Percentiles rank a stretch among this genome's conserved stretches.
Evolutionary conservation across 495 filamentous ascomycete species (phyloP).

Genomic region (Daldinia caldariorum): DNA sequence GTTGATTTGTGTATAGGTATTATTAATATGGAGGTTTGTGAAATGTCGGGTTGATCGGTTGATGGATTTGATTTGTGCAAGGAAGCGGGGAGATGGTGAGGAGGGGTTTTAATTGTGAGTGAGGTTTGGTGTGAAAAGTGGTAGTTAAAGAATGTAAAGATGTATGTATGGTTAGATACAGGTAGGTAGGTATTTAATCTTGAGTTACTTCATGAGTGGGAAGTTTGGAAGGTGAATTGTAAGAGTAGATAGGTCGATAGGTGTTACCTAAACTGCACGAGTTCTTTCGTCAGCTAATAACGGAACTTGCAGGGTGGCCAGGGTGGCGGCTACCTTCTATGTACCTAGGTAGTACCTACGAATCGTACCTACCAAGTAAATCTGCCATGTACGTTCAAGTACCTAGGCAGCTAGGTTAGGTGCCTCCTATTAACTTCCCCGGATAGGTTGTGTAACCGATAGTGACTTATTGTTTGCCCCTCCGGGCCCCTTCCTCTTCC

Average conservation of each 20-base stretch:
- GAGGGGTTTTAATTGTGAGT: slow-evolving; percentile 16
- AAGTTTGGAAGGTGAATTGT: not conserved
- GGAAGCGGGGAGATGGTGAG: slow-evolving; percentile 18
- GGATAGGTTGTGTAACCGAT: slow-evolving; percentile 4
- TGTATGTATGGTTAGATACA: too few relatives aligned
- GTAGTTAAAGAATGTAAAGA: not conserved
- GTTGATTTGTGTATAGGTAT: slow-evolving; percentile 18
- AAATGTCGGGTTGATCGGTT: slow-evolving; percentile 6
- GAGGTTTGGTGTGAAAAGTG: not conserved
- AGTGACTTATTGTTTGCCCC: slow-evolving; percentile 26
- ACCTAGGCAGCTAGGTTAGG: not conserved
- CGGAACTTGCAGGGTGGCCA: slow-evolving; percentile 4
- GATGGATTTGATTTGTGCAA: slow-evolving; percentile 8
- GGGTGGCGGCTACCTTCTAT: too few relatives aligned
- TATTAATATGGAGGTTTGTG: slow-evolving; percentile 9
- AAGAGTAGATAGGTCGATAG: not conserved
- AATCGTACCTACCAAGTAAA: too few relatives aligned
- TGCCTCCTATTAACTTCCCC: slow-evolving; percentile 8
- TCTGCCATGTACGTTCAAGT: slow-evolving; percentile 16
- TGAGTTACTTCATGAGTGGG: not conserved
- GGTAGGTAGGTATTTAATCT: slow-evolving; percentile 11
- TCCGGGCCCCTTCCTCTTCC: too few relatives aligned
- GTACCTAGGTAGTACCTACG: too few relatives aligned
- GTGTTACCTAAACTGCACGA: slow-evolving; percentile 10
- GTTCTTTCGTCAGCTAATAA: slow-evolving; percentile 3